Conservation (phyloP, 805 yeast species). For the Candida tibetensis region DNA sequence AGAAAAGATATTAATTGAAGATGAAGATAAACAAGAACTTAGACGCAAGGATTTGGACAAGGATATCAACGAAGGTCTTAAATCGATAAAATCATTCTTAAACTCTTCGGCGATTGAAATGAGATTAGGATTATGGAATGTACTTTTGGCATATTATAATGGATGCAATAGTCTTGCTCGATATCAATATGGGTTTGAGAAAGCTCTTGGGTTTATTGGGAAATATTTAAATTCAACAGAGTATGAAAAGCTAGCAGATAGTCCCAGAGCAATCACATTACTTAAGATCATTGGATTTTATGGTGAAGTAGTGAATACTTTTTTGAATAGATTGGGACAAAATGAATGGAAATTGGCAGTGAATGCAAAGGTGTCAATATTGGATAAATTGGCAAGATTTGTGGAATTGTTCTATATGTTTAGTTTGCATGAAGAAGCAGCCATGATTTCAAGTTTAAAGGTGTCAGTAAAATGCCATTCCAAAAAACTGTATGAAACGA, state of each 20-base stretch:
- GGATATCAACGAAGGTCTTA: slow-evolving; percentile 21
- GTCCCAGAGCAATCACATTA: slow-evolving; percentile 41
- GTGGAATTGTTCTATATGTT: slow-evolving; percentile 48
- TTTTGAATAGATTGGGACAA: slow-evolving; percentile 22
- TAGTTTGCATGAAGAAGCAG: slow-evolving; percentile 52
- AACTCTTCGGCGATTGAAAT: slow-evolving; percentile 61
- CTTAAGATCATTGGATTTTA: slow-evolving; percentile 52
- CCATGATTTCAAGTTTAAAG: slow-evolving; percentile 33
- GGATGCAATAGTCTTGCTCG: slow-evolving; percentile 24
- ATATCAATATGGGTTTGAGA: slow-evolving; percentile 50
- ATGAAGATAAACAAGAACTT: slow-evolving; percentile 8
- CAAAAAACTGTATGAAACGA: slow-evolving; percentile 37
- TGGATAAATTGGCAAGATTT: slow-evolving; percentile 24
- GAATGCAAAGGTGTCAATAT: slow-evolving; percentile 4
- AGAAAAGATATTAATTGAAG: slow-evolving; percentile 45
- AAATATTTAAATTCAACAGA: slow-evolving; percentile 25
- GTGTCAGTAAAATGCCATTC: slow-evolving; percentile 45
- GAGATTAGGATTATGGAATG: slow-evolving; percentile 71
- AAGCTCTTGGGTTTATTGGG: slow-evolving; percentile 46
- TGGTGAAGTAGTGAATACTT: slow-evolving; percentile 47
- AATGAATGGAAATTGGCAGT: slow-evolving; percentile 34
- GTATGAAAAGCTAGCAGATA: slow-evolving; percentile 15
- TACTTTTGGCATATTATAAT: slow-evolving; percentile 57
- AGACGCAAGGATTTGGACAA: slow-evolving; percentile 2
- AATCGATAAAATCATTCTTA: slow-evolving; percentile 61